Conservation (phyloP, 495 filamentous ascomycete genomes). For the Friedmanniomyces simplex region DNA sequence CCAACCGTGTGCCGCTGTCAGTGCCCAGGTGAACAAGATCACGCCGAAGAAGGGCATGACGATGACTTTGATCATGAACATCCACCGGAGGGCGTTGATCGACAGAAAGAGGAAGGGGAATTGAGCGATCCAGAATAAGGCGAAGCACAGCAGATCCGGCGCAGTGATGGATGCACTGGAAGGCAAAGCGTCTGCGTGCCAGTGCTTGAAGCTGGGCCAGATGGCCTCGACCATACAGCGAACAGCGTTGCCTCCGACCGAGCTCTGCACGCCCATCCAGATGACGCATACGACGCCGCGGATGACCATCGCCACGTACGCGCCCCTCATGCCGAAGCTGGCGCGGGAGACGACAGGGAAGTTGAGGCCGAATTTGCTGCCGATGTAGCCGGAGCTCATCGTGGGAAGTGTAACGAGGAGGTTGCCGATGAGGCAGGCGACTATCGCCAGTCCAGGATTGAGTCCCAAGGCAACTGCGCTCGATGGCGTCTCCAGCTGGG, state of each 20-base stretch:
- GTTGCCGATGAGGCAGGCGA: conserved; percentile 14
- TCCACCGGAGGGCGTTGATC: conserved; percentile 44
- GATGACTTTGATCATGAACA: conserved; percentile 48
- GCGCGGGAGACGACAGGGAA: conserved; percentile 9
- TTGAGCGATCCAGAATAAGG: conserved; percentile 51
- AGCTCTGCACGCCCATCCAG: conserved; percentile 61
- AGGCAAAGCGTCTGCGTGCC: not conserved
- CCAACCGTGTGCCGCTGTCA: conserved; percentile 10
- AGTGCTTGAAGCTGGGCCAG: conserved; percentile 38
- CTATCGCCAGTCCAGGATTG: conserved; percentile 12
- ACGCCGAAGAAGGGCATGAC: conserved; percentile 16
- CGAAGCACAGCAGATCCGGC: conserved; percentile 51
- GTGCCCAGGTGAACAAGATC: conserved; percentile 12
- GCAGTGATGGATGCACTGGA: conserved; percentile 51
- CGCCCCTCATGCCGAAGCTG: conserved; percentile 30
- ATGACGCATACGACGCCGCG: conserved; percentile 57
- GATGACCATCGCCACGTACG: conserved; percentile 56
- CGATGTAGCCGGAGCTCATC: conserved; percentile 5
- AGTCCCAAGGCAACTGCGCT: conserved; percentile 9
- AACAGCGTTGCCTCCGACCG: conserved; percentile 54
- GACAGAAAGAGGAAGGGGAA: conserved; percentile 45
- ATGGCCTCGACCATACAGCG: conserved; percentile 60
- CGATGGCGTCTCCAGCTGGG: conserved; percentile 8
- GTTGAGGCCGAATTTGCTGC: conserved; percentile 11
- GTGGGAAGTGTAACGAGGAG: conserved; percentile 10